Conservation (phyloP, 2,329 filamentous ascomycete species). For the Xylaria sp. region DNA sequence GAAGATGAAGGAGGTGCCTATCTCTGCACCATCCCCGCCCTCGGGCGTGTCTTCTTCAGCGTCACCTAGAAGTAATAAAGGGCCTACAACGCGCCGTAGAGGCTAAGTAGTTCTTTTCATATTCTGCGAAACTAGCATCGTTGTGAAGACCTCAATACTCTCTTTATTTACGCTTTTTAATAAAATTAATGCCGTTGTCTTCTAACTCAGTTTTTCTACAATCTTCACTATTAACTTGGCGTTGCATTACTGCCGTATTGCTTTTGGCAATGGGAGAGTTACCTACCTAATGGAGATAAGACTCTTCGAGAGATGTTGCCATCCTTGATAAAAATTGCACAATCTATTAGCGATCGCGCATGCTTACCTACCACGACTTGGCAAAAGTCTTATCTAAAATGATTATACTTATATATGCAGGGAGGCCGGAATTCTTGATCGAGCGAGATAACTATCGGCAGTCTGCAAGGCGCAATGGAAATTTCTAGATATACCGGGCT, state of each 20-base stretch:
- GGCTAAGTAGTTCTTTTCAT: constrained; percentile 45
- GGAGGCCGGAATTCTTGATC: neutral
- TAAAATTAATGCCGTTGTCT: constrained; percentile 10
- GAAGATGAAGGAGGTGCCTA: constrained; percentile 52
- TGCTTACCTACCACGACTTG: constrained; percentile 13
- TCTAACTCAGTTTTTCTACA: neutral
- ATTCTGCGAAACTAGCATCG: neutral
- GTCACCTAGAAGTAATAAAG: constrained; percentile 53
- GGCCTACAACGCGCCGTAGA: constrained; percentile 56
- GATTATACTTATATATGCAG: constrained; percentile 1
- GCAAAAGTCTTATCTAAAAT: constrained; percentile 10
- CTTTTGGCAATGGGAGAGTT: neutral
- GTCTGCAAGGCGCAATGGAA: constrained; percentile 12
- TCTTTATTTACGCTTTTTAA: constrained; percentile 17
- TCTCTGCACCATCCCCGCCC: constrained; percentile 39
- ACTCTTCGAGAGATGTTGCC: constrained; percentile 21
- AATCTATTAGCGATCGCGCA: constrained; percentile 10
- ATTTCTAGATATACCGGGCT: neutral
- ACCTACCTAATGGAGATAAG: constrained; percentile 33
- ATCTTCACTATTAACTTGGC: constrained; percentile 12
- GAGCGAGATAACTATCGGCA: constrained; percentile 8
- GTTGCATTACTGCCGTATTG: neutral
- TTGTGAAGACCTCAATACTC: neutral
- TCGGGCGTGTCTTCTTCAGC: constrained; percentile 46
- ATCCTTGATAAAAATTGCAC: constrained; percentile 29